Conservation (phyloP, 305 asterid species). For the Solanum hybrid region DNA sequence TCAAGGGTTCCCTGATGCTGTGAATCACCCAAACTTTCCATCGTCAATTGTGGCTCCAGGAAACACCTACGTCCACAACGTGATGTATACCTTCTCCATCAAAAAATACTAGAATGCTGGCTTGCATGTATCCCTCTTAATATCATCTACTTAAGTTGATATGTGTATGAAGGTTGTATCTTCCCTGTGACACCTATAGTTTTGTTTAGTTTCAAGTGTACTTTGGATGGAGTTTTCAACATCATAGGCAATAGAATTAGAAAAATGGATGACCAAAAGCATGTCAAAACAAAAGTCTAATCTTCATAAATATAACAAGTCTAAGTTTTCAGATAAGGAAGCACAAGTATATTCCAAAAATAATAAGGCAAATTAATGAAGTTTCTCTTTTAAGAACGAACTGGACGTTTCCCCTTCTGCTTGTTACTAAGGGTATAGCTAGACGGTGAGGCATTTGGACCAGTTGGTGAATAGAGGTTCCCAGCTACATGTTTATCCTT, state of each 20-base stretch:
- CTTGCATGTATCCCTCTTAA: neutral
- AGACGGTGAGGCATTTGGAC: constrained; percentile 24
- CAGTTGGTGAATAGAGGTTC: constrained; percentile 33
- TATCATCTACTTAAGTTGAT: neutral
- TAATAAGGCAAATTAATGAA: neutral
- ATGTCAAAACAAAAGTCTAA: neutral
- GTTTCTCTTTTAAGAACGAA: neutral
- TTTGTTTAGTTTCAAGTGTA: neutral
- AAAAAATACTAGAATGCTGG: neutral
- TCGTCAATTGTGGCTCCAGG: constrained; percentile 47
- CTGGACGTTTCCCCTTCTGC: neutral
- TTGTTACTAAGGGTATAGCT: neutral
- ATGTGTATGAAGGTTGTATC: neutral
- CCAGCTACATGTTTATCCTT: constrained; percentile 24
- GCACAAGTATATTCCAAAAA: neutral
- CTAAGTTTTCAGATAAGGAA: neutral
- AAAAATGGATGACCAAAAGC: neutral
- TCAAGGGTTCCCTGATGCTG: constrained; percentile 71
- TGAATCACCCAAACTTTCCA: constrained; percentile 66
- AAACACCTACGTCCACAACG: constrained; percentile 29
- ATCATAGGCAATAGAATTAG: neutral
- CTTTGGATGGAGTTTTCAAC: neutral
- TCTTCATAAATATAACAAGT: neutral
- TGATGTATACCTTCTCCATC: constrained; percentile 34
- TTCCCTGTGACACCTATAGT: neutral